Conservation (phyloP, 2,329 filamentous ascomycete genomes). For the Neonectria hederae region DNA sequence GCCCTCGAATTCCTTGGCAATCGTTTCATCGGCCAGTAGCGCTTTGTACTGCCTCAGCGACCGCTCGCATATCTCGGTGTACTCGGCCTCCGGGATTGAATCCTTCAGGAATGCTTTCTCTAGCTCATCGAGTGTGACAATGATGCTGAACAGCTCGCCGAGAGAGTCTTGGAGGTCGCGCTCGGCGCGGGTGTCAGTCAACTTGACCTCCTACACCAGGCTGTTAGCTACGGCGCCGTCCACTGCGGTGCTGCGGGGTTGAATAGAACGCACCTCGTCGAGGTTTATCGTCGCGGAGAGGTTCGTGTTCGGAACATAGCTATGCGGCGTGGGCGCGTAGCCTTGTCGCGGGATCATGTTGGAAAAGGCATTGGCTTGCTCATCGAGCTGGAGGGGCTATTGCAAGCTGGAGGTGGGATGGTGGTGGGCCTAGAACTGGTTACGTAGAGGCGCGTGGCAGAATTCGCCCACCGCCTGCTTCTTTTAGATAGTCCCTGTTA, state of each 20-base stretch:
- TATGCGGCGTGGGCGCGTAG: slow-evolving; percentile 90
- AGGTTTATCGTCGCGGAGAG: slow-evolving; percentile 91
- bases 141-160: slow-evolving; percentile 97
- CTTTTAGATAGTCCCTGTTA: slow-evolving; percentile 32
- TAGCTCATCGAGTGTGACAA: slow-evolving; percentile 92
- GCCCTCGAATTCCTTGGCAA: slow-evolving; percentile 87
- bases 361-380: slow-evolving; percentile 44
- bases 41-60: slow-evolving; percentile 97
- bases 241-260: background rate
- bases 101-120: slow-evolving; percentile 98
- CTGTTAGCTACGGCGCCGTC: slow-evolving; percentile 26
- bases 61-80: slow-evolving; percentile 95
- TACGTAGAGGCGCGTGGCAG: slow-evolving; percentile 47
- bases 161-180: slow-evolving; percentile 95
- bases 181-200: slow-evolving; percentile 86
- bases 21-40: slow-evolving; percentile 87
- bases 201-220: slow-evolving; percentile 82
- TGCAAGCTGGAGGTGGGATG: slow-evolving; percentile 37
- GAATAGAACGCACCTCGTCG: slow-evolving; percentile 73
- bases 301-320: slow-evolving; percentile 86
- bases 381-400: slow-evolving; percentile 17
- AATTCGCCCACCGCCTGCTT: slow-evolving; percentile 47
- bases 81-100: slow-evolving; percentile 89
- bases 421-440: slow-evolving; percentile 26
- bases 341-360: slow-evolving; percentile 70